Evolutionary conservation across 2,329 filamentous ascomycete genomes (phyloP).

Genomic region (Westerdykella sp.): DNA sequence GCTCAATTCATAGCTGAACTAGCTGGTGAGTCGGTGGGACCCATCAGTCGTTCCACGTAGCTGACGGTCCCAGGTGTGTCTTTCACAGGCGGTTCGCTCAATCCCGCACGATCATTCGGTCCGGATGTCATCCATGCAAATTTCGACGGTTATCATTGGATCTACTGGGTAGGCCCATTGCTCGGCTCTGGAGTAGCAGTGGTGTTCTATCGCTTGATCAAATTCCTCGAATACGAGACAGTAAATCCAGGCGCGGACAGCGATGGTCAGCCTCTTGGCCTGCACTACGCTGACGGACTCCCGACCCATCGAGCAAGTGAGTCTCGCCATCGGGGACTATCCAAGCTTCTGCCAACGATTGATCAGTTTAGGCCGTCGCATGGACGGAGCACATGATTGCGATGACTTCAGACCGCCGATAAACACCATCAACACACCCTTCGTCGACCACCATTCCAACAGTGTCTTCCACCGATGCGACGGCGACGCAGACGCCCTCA

Average conservation of each 20-base stretch:
- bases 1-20: slow-evolving; percentile 44
- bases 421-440: background rate
- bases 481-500: slow-evolving; percentile 22
- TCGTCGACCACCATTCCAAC: slow-evolving; percentile 9
- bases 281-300: slow-evolving; percentile 13
- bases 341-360: background rate
- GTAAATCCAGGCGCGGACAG: slow-evolving; percentile 46
- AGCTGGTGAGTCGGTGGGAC: slow-evolving; percentile 23
- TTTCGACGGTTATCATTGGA: slow-evolving; percentile 46
- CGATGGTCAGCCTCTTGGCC: slow-evolving; percentile 36
- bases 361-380: too few species aligned
- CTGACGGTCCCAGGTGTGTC: slow-evolving; percentile 35
- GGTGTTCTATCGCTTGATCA: slow-evolving; percentile 46
- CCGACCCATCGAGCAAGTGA: slow-evolving; percentile 14
- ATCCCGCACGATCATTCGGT: slow-evolving; percentile 46
- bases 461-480: slow-evolving; percentile 15
- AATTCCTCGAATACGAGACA: slow-evolving; percentile 46
- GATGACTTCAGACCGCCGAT: background rate
- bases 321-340: background rate
- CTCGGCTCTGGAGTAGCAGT: slow-evolving; percentile 44
- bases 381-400: background rate
- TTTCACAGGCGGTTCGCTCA: slow-evolving; percentile 45
- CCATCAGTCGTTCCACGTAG: background rate
- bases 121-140: slow-evolving; percentile 40
- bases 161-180: slow-evolving; percentile 47